Conservation (phyloP, 352 stramenopile species). For the Globisporangium ultimum region DNA sequence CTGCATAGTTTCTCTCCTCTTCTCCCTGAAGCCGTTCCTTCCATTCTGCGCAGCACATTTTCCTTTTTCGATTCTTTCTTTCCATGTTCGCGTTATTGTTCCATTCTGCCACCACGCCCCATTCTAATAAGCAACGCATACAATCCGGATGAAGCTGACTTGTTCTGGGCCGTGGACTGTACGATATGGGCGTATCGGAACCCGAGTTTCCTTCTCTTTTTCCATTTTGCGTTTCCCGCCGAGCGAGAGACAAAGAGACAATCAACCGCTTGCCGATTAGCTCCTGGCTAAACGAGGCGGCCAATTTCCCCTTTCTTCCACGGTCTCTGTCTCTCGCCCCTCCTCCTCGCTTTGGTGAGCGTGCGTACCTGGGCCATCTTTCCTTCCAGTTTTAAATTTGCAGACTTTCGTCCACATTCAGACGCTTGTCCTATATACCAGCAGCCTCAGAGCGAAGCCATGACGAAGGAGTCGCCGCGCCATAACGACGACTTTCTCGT, state of each 20-base stretch:
- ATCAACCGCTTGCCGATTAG: too few relatives aligned
- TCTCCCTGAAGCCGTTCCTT: background rate
- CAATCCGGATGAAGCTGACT: background rate
- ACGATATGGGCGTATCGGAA: too few relatives aligned
- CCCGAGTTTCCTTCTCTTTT: constrained; percentile 6
- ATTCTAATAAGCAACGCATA: too few relatives aligned
- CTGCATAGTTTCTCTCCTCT: too few relatives aligned
- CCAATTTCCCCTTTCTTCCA: constrained; percentile 5
- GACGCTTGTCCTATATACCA: background rate
- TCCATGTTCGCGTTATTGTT: constrained; percentile 4
- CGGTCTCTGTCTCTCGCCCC: background rate
- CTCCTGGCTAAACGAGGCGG: too few relatives aligned
- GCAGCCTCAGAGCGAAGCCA: background rate
- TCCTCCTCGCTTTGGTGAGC: background rate
- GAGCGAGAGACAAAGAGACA: too few relatives aligned
- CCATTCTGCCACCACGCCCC: background rate
- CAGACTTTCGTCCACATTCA: background rate
- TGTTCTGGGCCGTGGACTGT: background rate
- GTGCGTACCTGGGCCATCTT: background rate
- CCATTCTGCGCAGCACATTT: background rate
- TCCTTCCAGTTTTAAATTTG: constrained; percentile 7
- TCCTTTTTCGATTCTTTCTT: constrained; percentile 2
- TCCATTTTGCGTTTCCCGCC: constrained; percentile 2
- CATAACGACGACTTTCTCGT: constrained; percentile 57
- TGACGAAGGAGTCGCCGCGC: constrained; percentile 25